Evolutionary conservation across 441 rosid species (phyloP), one percentile per base, ranked within the genome.

Genomic region (Bocquillonia castaneifolia): DNA sequence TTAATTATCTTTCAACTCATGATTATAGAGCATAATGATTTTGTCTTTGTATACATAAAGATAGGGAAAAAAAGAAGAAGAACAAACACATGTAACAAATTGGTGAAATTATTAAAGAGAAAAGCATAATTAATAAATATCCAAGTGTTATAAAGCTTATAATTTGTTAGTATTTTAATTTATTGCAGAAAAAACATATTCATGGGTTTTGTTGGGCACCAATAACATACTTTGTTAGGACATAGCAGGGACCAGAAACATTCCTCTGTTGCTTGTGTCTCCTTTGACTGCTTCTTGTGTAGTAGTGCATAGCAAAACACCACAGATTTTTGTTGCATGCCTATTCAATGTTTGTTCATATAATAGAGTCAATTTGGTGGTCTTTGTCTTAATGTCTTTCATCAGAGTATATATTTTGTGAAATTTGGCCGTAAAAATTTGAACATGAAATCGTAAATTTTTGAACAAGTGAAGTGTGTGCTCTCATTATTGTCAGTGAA

Each of bases 1-100:
- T 70, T 79, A 74, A 75, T 79, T 73, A 59, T 65, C 63, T 74
- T 68, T 67, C 72, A 64, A 67, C 72, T 69, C 74, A 85, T 83
- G 71, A 82, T 78, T 77, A 74, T 57, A 61, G 63, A 62, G 44
- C 79, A 77, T 74, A 74, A 83, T 84, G 83, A 69, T 61, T 79
- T 83, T 82, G 75, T 81, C 83, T 74, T 77, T 42, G 59, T 65
- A 71, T 52, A 57, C 75, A 73, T 51, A 64, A 60, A 39, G 3
- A 62, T n/a, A n/a, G n/a, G n/a, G n/a, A 64, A n/a, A 42, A 47
- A 25, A 69, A 70, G 42, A 28, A 36, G 45, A 39, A 20, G 66
- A 70, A 44, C 26, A 37, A 59, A 69, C 34, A 45, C 67, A 71
- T 63, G 80, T 54, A 74, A n/a, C 45, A 37, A 50, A 23, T 42